Evolutionary conservation across 2,329 filamentous ascomycete species (phyloP).

Genomic region (Allantophomopsis lycopodina): DNA sequence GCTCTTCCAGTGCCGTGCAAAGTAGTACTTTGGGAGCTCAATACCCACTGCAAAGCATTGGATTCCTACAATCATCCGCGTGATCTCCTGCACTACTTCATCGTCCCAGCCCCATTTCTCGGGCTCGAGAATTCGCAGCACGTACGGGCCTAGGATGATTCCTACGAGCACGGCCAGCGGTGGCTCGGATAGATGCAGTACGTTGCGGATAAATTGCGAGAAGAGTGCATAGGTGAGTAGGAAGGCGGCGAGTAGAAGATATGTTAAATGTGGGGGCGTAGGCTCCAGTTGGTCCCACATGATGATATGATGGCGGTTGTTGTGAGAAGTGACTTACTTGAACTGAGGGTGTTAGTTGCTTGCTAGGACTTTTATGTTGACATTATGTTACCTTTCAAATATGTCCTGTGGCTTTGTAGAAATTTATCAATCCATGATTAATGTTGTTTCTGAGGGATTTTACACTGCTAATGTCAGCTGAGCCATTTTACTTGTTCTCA

Average conservation of each 20-base stretch:
- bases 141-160: slow-evolving; percentile 58
- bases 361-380: no score
- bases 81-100: slow-evolving; percentile 55
- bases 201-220: slow-evolving; percentile 43
- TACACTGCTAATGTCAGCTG: no score
- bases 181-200: slow-evolving; percentile 43
- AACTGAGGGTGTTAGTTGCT: no score
- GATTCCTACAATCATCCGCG: slow-evolving; percentile 58
- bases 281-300: slow-evolving; percentile 38
- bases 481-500: no score
- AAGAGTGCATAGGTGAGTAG: slow-evolving; percentile 45
- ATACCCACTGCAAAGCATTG: slow-evolving; percentile 64
- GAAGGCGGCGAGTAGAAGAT: slow-evolving; percentile 42
- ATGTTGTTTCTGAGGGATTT: no score
- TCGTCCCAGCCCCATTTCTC: slow-evolving; percentile 51
- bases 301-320: neutral
- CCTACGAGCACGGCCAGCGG: slow-evolving; percentile 51
- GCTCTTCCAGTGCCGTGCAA: slow-evolving; percentile 12
- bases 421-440: no score
- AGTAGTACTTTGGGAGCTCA: slow-evolving; percentile 41
- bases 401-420: no score
- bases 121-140: slow-evolving; percentile 48
- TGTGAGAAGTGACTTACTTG: no score
- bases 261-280: slow-evolving; percentile 40
- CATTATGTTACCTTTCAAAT: no score